phyloP scores from a whole-genome alignment of 1,139 yeast genomes.

The Candida anutae region DNA sequence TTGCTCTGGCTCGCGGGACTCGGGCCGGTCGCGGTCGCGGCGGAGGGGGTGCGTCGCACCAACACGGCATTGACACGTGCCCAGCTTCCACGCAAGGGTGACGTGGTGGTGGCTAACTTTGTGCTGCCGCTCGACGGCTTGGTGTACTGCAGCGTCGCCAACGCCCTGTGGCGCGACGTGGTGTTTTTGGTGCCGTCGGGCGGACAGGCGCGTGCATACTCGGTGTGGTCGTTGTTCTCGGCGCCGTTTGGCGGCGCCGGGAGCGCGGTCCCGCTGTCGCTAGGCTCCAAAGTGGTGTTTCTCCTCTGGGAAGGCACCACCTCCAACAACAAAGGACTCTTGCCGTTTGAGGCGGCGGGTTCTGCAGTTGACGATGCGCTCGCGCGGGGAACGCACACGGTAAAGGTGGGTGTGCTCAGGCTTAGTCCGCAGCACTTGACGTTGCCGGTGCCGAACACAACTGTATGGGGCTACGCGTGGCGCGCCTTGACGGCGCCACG shows the following conservation, averaged over 20 bases:
- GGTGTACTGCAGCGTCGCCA: slow-evolving; percentile 20
- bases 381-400: too few species aligned
- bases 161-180: slow-evolving; percentile 22
- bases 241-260: slow-evolving; percentile 17
- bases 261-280: too few species aligned
- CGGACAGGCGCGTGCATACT: slow-evolving; percentile 29
- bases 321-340: slow-evolving; percentile 53
- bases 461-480: slow-evolving; percentile 16
- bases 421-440: slow-evolving; percentile 27
- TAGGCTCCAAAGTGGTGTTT: slow-evolving; percentile 24
- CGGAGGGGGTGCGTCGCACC: slow-evolving; percentile 47
- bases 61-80: slow-evolving; percentile 21
- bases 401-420: slow-evolving; percentile 40
- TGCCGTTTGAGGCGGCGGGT: slow-evolving; percentile 43
- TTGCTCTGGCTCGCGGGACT: slow-evolving; percentile 13
- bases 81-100: slow-evolving; percentile 33
- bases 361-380: too few species aligned
- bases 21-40: slow-evolving; percentile 28
- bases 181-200: slow-evolving; percentile 36
- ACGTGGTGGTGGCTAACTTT: slow-evolving; percentile 45
- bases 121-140: slow-evolving; percentile 50
- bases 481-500: slow-evolving; percentile 12
- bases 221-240: slow-evolving; percentile 26
- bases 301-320: slow-evolving; percentile 64
- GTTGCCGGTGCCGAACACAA: slow-evolving; percentile 23